A percentile compares a stretch with the other conserved stretches of the same genome.
Conservation (phyloP, 345 rosid genomes). For the Hypericum androsaemum region DNA sequence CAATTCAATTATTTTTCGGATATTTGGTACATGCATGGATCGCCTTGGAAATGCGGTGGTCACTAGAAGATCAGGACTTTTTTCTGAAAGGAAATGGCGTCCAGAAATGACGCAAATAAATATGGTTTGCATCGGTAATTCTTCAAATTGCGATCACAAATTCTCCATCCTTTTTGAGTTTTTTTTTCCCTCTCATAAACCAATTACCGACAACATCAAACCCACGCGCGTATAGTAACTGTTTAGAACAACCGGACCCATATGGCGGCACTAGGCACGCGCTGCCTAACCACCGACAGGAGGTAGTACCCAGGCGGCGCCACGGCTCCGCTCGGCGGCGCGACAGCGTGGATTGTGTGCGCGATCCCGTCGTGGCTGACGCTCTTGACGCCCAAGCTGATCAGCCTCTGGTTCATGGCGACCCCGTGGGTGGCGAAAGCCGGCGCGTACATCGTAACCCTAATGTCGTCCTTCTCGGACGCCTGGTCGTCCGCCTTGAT, state of each 20-base stretch:
- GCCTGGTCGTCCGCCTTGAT: slow-evolving; percentile 20
- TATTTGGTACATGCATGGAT: too few species aligned
- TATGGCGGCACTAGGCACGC: not conserved
- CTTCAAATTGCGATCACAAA: too few species aligned
- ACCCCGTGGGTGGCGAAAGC: slow-evolving; percentile 62
- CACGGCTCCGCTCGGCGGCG: slow-evolving; percentile 31
- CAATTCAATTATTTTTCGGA: too few species aligned
- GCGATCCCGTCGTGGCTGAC: slow-evolving; percentile 2
- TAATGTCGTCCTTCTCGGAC: slow-evolving; percentile 6
- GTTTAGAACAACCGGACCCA: slow-evolving; percentile 6
- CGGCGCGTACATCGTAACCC: slow-evolving; percentile 45
- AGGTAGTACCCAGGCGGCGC: slow-evolving; percentile 1
- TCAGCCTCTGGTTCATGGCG: slow-evolving; percentile 56
- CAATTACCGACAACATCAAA: too few species aligned
- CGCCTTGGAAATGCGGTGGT: too few species aligned
- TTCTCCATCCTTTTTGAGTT: too few species aligned
- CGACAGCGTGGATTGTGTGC: slow-evolving; percentile 11
- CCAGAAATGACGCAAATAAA: too few species aligned
- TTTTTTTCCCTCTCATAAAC: too few species aligned
- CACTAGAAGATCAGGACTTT: too few species aligned
- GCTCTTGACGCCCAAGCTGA: slow-evolving; percentile 24
- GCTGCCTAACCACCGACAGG: not conserved
- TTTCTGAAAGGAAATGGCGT: too few species aligned
- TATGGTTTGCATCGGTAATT: too few species aligned
- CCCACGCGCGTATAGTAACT: too few species aligned